Base-by-base conservation (phyloP, 257 asterid species). In the Perilla frutescens region DNA sequence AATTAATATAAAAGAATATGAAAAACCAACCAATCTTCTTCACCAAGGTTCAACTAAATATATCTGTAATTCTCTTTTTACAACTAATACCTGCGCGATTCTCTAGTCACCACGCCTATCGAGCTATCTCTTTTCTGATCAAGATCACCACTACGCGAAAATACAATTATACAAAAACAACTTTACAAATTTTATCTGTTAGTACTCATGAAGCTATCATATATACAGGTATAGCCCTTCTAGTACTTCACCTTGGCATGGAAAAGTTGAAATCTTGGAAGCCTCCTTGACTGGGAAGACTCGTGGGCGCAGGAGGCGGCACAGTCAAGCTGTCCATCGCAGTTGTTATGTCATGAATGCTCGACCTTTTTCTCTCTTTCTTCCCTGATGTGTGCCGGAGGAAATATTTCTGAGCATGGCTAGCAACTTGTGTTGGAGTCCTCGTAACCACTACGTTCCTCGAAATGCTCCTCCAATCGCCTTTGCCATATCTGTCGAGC, bases 401-500 rank as follows among this genome's bases (percentile, higher is more conserved):
- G 79, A 81, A 92, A 40, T 88, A 92, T 31, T 92, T 92, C 71
- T 92, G 98, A 6, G 98, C 98, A 62, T 92, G 98, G 63, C 98
- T 92, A 8, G 98, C 98, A 45, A 92, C 98, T 72, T 92, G 98
- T 2, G 98, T 92, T 7, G 98, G 96, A 4, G 98, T 92, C 80
- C 96, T 86, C 0, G 98, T 84, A 8, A 92, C 96, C 37, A 92
- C 98, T 34, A 86, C 93, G 1, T 92, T 90, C 73, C 98, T 87
- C n/a, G 98, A 92, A 26, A 92, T 92, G 83, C 98, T 92, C 75
- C 98, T 87, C 98, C 98, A 92, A 56, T 92, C 98, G 4, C 98
- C 98, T 77, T 87, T 92, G 6, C 96, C 98, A 7, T 87, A 92
- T 68, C 53, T 78, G 0, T 84, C 85, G 0, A 92, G 96, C 43